phyloP scores from a whole-genome alignment of 495 filamentous ascomycete species.

The Baudoinia panamericana region DNA sequence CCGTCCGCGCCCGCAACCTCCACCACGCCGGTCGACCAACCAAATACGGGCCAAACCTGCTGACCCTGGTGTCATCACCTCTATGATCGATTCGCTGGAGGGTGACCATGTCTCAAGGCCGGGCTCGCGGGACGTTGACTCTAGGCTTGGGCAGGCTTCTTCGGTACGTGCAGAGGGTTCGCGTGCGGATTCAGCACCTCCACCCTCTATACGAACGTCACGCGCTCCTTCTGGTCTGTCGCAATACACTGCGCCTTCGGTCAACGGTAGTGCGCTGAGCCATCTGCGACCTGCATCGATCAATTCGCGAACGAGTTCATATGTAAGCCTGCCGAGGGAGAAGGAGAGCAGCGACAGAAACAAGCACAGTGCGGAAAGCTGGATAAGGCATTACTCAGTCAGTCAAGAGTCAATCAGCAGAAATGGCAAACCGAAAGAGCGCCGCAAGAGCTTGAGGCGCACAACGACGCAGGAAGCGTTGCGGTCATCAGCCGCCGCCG shows the following conservation, averaged over 20 bases:
- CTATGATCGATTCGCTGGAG: conserved; percentile 81
- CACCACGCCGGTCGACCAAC: conserved; percentile 33
- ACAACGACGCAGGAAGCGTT: conserved; percentile 27
- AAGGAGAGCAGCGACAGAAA: conserved; percentile 16
- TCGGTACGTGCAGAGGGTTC: conserved; percentile 37
- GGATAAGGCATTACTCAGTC: conserved; percentile 7
- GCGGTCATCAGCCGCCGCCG: neutral
- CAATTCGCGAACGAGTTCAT: conserved; percentile 14
- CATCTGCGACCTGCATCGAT: conserved; percentile 7
- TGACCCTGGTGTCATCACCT: conserved; percentile 87
- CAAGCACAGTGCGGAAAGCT: conserved; percentile 18
- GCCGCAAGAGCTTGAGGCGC: conserved; percentile 22
- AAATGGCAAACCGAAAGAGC: conserved; percentile 15
- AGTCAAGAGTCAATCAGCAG: conserved; percentile 21
- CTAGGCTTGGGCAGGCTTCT: too few relatives aligned
- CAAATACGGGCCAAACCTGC: conserved; percentile 44
- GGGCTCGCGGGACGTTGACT: too few relatives aligned
- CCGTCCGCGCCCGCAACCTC: too few relatives aligned
- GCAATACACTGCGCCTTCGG: conserved; percentile 42
- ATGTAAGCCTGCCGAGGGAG: conserved; percentile 6
- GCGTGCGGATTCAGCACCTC: conserved; percentile 60
- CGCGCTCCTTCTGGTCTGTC: conserved; percentile 65
- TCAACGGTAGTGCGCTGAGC: neutral
- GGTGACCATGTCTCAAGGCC: too few relatives aligned
- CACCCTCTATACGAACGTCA: conserved; percentile 75